These are phyloP conservation scores for Eucalyptus polyanthemos DNA, from an alignment of 345 rosid genomes.

Conservation along the genomic window DNA sequence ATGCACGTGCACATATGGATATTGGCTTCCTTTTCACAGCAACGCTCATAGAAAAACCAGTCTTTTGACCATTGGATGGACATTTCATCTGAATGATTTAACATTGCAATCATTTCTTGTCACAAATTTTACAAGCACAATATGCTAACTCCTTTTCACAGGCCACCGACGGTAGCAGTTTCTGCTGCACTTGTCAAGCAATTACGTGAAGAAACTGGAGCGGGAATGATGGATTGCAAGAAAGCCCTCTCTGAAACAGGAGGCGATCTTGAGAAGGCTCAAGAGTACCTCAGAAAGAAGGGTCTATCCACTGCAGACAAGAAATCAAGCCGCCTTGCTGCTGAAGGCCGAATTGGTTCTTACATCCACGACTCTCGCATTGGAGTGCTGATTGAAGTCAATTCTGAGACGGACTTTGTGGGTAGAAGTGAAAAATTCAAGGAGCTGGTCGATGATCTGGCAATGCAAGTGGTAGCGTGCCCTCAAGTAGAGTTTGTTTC, in stretches of 20 bases:
- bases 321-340: constrained; percentile 88
- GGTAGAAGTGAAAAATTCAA: constrained; percentile 87
- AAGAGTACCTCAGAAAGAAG: constrained; percentile 89
- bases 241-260: constrained; percentile 84
- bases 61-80: background rate
- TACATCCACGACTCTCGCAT: constrained; percentile 89
- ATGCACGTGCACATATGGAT: background rate
- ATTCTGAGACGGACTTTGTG: constrained; percentile 91
- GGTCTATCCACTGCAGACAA: constrained; percentile 92
- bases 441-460: constrained; percentile 83
- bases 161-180: constrained; percentile 40
- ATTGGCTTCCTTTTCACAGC: background rate
- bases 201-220: constrained; percentile 92
- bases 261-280: constrained; percentile 90
- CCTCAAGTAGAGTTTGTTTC: constrained; percentile 79
- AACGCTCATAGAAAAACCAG: background rate
- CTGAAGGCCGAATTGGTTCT: constrained; percentile 91
- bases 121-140: background rate
- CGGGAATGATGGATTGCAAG: constrained; percentile 99
- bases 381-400: constrained; percentile 86
- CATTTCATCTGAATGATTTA: background rate
- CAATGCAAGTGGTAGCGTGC: constrained; percentile 87
- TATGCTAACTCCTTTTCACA: background rate
- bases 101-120: background rate
- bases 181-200: constrained; percentile 88